Evolutionary conservation across 2,329 filamentous ascomycete genomes (phyloP), one percentile per base, ranked within the genome.

Genomic region (Neoscytalidium dimidiatum): DNA sequence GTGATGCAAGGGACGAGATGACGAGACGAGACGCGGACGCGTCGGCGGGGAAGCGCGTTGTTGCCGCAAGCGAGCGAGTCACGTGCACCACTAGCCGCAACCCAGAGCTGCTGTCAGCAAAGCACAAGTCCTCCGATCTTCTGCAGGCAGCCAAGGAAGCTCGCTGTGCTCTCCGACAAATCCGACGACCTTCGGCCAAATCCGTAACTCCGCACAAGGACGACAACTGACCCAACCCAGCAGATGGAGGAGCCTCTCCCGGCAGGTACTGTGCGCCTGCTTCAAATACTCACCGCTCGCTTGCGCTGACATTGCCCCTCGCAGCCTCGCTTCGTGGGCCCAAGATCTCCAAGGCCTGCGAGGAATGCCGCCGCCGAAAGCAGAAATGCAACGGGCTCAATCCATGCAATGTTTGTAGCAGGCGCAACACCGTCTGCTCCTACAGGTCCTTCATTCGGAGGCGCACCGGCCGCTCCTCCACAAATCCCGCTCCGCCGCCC

Each of bases 301-400:
- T n/a, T 28, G 11, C n/a, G 23, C 56, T 60, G 56, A 60, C 56
- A 14, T 17, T 28, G 13, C 17, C 33, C 38, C 14, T 3, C 7
- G 9, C 28, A 64, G 62, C 52, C 23, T 65, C 63, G 23, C 63
- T 60, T 21, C 63, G 63, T 29, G 63, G 63, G 28, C 63, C 63
- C 53, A 65, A 65, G 46, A 65, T 65, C 46, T 60, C 64, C 35
- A 66, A 66, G 49, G 64, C 64, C 26, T 66, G 64, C 49, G 64
- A 66, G 41, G 56, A 62, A 48, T 66, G 64, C 48, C 56, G 64
- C n/a, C 11, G 57, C 17, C 23, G 64, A 6, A 66, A 66, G 58
- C 64, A 66, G 49, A 62, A 60, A 52, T 66, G 64, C 57, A 62
- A 66, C 64, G 64, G 64, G 41, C 48, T 62, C 49, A 66, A 21